phyloP scores from a whole-genome alignment of 257 asterid species.

The Solanum appendiculatum region DNA sequence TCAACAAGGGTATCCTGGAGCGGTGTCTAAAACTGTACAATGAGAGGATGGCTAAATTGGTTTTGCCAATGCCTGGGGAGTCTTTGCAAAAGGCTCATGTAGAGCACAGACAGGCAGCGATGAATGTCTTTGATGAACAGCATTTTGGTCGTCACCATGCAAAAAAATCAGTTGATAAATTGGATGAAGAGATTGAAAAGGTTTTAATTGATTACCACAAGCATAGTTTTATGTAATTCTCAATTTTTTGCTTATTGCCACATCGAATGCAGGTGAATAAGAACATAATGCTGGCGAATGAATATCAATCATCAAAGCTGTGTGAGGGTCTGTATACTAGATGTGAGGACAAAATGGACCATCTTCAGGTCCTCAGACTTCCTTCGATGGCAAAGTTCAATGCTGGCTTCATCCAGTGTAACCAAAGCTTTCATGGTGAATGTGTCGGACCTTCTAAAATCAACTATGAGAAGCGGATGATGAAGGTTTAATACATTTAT shows the following conservation, averaged over 20 bases:
- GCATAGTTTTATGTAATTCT: neutral
- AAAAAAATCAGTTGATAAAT: conserved; percentile 64
- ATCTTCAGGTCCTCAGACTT: conserved; percentile 92
- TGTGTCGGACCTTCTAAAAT: conserved; percentile 92
- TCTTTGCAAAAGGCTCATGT: conserved; percentile 60
- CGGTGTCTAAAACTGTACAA: conserved; percentile 66
- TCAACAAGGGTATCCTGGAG: conserved; percentile 83
- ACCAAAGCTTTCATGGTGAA: conserved; percentile 73
- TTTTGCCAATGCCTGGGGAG: conserved; percentile 56
- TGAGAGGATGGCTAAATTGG: conserved; percentile 39
- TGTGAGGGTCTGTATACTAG: conserved; percentile 73
- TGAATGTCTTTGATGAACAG: conserved; percentile 74
- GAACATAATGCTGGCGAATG: conserved; percentile 60
- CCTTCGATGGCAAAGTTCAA: conserved; percentile 98
- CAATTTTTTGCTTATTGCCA: conserved; percentile 14
- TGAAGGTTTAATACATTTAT: conserved; percentile 44
- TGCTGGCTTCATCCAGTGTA: conserved; percentile 93
- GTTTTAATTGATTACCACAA: conserved; percentile 19
- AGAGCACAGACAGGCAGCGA: conserved; percentile 50
- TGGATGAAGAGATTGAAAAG: conserved; percentile 83
- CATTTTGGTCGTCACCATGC: conserved; percentile 98
- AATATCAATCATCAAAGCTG: conserved; percentile 79
- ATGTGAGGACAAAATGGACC: conserved; percentile 97
- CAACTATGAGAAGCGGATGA: conserved; percentile 82
- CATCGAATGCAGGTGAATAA: conserved; percentile 44